Evolutionary conservation across 108 stramenopile species (phyloP).

Genomic region (Stephanodiscus triporus): DNA sequence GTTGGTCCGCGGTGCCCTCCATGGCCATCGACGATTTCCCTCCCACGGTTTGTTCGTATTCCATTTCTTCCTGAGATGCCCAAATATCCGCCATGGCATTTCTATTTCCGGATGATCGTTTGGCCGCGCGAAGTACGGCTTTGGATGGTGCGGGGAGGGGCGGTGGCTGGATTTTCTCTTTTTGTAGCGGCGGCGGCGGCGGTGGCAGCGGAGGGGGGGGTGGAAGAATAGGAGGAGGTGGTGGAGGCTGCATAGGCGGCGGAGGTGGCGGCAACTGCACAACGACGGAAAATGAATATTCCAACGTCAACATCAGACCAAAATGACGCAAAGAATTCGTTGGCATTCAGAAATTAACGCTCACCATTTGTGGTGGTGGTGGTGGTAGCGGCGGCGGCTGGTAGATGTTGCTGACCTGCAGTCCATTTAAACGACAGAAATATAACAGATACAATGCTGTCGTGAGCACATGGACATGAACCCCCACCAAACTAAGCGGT

Average conservation of each 20-base stretch:
- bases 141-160: slow-evolving; percentile 64
- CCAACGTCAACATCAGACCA: background rate
- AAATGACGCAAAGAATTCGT: background rate
- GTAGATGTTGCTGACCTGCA: background rate
- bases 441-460: background rate
- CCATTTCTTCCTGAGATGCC: slow-evolving; percentile 85
- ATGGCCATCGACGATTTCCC: background rate
- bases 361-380: slow-evolving; percentile 18
- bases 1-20: slow-evolving; percentile 18
- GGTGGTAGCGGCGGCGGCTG: slow-evolving; percentile 1
- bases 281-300: background rate
- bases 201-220: slow-evolving; percentile 29
- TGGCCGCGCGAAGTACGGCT: slow-evolving; percentile 58
- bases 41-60: slow-evolving; percentile 57
- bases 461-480: background rate
- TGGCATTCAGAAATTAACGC: background rate
- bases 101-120: slow-evolving; percentile 34
- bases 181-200: slow-evolving; percentile 25
- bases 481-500: background rate
- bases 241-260: slow-evolving; percentile 47
- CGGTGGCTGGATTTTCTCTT: slow-evolving; percentile 35
- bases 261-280: slow-evolving; percentile 46
- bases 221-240: slow-evolving; percentile 21
- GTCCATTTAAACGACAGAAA: background rate
- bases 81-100: slow-evolving; percentile 72